Base-by-base conservation (phyloP, 73 alveolate genomes). In the Urostyla sp. region DNA sequence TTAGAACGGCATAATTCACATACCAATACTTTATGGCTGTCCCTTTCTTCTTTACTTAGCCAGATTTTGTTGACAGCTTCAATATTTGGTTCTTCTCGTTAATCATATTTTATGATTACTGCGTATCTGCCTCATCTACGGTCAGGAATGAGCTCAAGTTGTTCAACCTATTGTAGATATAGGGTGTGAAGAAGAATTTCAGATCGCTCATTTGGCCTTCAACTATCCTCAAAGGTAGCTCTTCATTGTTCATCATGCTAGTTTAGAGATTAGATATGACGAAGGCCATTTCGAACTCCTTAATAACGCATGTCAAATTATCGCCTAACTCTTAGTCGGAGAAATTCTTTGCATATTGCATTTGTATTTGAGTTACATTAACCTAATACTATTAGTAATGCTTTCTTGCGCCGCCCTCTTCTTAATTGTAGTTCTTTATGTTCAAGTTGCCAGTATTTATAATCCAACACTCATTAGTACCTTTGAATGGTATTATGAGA, bases 391-490 rank as follows among this genome's bases (percentile, higher is more conserved):
- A 1, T 27, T 63, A 57, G 44, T 63, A 63, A 36, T 63, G 37
- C 27, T 40, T 38, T 18, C 15, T 16, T 50, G 8, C 7, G 54
- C 44, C 26, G 24, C 2, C 23, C 1, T 34, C 45, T 31, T 57
- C 50, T 21, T 44, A n/a, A 1, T 56, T 78, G 21, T 50, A 55
- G 46, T 40, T 55, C 49, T 55, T 21, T 13, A 80, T 8, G 0
- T 51, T 11, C 21, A 80, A 51, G 57, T 61, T 53, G 8, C 90
- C 90, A 66, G 67, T 59, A 31, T 80, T 80, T 36, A 80, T 32
- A 0, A 80, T 55, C 75, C 79, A 80, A 26, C 75, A 51, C 5
- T 72, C 73, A 35, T 61, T 66, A 43, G 61, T 66, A 24, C 49
- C 49, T 32, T 36, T 52, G 54, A 61, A 80, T 8, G 90, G 90